These are phyloP conservation scores for Leccinum disarticulatum DNA, from an alignment of 768 basidiomycete genomes.

Conservation along the genomic window DNA sequence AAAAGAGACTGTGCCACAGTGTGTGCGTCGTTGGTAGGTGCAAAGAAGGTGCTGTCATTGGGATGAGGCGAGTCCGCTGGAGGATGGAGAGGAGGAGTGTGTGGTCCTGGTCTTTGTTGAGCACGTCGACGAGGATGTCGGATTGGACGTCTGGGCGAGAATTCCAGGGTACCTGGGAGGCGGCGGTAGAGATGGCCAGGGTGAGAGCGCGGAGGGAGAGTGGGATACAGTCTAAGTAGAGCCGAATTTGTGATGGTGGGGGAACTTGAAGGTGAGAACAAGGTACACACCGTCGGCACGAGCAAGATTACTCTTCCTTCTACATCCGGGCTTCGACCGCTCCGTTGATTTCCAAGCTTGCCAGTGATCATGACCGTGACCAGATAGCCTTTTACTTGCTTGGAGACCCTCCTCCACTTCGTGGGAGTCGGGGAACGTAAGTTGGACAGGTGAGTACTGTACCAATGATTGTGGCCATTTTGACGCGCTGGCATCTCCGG, in stretches of 20 bases:
- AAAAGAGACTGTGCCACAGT: constrained; percentile 33
- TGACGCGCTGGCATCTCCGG: too few relatives aligned
- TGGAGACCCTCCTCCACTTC: too few relatives aligned
- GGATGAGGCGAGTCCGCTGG: constrained; percentile 84
- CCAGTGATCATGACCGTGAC: too few relatives aligned
- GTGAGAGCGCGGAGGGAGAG: constrained; percentile 33
- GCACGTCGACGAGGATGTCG: constrained; percentile 73
- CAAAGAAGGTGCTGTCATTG: constrained; percentile 88
- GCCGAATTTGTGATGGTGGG: constrained; percentile 28
- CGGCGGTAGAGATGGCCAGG: constrained; percentile 14
- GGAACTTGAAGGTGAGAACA: neutral
- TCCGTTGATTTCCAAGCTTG: too few relatives aligned
- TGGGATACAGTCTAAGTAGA: constrained; percentile 30
- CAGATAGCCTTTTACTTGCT: too few relatives aligned
- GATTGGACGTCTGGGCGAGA: constrained; percentile 33
- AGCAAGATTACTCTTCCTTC: too few relatives aligned
- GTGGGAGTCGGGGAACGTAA: too few relatives aligned
- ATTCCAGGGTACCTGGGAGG: constrained; percentile 27
- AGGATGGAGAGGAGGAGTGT: constrained; percentile 71
- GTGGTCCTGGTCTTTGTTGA: constrained; percentile 75
- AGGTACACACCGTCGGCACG: too few relatives aligned
- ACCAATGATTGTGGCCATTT: too few relatives aligned
- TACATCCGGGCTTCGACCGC: too few relatives aligned
- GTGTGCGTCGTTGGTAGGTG: constrained; percentile 88
- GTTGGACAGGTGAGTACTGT: too few relatives aligned